Evolutionary conservation across 2,329 filamentous ascomycete species (phyloP), one percentile per base, ranked within the genome.

Genomic region (Stagonosporopsis vannaccii): DNA sequence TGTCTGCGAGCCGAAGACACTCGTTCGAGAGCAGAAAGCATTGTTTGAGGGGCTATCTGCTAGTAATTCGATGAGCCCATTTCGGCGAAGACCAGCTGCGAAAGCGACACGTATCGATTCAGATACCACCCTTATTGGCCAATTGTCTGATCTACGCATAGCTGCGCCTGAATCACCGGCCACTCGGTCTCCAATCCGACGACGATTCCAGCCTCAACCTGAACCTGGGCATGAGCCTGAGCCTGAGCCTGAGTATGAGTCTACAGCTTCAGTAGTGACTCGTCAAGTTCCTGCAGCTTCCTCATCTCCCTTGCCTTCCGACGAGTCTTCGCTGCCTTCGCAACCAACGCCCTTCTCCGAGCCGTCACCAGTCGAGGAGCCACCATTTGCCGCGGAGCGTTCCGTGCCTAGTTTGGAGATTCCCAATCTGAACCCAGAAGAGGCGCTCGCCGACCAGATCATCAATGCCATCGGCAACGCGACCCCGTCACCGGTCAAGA

Each of bases 401-500:
- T 56, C 56, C 12, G n/a, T 47, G 6, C 65, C 62, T 8, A 44
- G 59, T 20, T 46, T 70, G 23, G 63, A 67, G 9, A 55, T 58
- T 2, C 61, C 65, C 6, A 19, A 35, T 9, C 41, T 66, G 30
- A 61, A 56, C 28, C 43, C 61, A 9, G 72, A 74, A 51, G 72
- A 76, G 50, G 63, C 57, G 22, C 67, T 76, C 12, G 75, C 74
- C 20, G 74, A 77, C 26, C 69, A 73, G 44, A 80, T 80, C 48
- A 71, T 79, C 48, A 68, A 72, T 7, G 74, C 75, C 8, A 73
- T 77, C 42, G 69, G 70, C 26, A 66, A 75, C 45, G 74, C 76
- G 13, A 77, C 74, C 1, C 77, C 77, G 6, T 78, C 77, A 4
- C 78, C 78, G 1, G 59, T 71, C 13, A 79, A 79, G 52, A 72